These are phyloP conservation scores for Peribolospora baueri DNA, from an alignment of 768 basidiomycete genomes.

Conservation along the genomic window DNA sequence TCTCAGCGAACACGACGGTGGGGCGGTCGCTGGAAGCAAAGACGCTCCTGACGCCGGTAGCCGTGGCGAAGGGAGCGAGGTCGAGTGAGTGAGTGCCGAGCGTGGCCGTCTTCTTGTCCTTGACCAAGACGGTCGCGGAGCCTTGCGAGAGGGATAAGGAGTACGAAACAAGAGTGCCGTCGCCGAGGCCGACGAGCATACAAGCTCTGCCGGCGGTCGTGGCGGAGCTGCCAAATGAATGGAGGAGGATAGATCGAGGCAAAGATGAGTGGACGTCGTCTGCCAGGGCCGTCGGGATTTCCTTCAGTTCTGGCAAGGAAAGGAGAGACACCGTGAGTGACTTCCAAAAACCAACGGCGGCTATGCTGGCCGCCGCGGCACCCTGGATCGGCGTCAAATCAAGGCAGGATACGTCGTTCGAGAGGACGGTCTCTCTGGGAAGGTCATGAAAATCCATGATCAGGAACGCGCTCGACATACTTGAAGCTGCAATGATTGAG, in stretches of 20 bases:
- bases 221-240: constrained; percentile 25
- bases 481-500: too few relatives aligned
- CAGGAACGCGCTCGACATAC: not conserved
- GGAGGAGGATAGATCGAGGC: constrained; percentile 25
- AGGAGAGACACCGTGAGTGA: constrained; percentile 39
- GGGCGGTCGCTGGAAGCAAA: constrained; percentile 50
- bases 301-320: constrained; percentile 17
- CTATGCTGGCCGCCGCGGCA: constrained; percentile 23
- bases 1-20: constrained; percentile 43
- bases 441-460: not conserved
- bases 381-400: constrained; percentile 34
- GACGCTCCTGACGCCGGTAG: constrained; percentile 25
- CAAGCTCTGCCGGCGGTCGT: constrained; percentile 26
- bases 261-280: constrained; percentile 18
- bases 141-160: constrained; percentile 20
- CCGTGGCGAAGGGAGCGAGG: constrained; percentile 27
- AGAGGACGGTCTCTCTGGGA: constrained; percentile 5
- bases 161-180: constrained; percentile 45
- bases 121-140: constrained; percentile 14
- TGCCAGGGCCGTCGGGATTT: not conserved
- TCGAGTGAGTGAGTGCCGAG: constrained; percentile 44
- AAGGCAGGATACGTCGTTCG: constrained; percentile 41
- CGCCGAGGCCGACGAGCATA: constrained; percentile 46
- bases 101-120: constrained; percentile 34
- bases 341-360: constrained; percentile 56